Evolutionary conservation across 805 yeast species (phyloP), one percentile per base, ranked within the genome.

Genomic region (Zygosaccharomyces pseudorouxii): DNA sequence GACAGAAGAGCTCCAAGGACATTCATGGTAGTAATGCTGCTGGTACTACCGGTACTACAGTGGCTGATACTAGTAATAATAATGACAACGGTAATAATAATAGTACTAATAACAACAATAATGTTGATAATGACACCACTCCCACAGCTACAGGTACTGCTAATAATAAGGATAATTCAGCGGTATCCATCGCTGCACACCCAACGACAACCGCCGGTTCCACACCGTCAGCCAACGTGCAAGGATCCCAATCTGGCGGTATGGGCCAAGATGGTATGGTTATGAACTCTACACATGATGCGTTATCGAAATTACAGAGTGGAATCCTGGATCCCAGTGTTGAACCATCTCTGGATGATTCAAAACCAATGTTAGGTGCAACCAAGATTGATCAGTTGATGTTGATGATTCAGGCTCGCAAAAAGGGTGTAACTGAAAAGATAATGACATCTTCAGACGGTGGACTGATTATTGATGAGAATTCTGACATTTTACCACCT

Each of bases 351-450:
- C 71, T 47, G 18, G 86, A 81, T 39, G 86, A 82, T 55, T 83
- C 84, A 1, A 69, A 86, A 45, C 88, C 89, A 3, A 69, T 84
- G 19, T 65, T 88, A 5, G 96, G 96, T 1, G 89, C 90, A 3
- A 90, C 96, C 0, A 86, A 86, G 61, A 87, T 90, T 23, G 98
- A 90, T 68, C 95, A 85, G 59, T 71, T 90, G 59, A 89, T 90
- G 97, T 73, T 90, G 42, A 86, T 89, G 33, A 85, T 90, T 46
- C 96, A 90, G 65, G 95, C 96, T 0, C 76, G 95, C 45, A 86
- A 84, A 51, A 84, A 86, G 54, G 86, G 90, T 7, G 74, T 83
- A 22, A 79, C 79, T n/a, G 77, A 81, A 9, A 78, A 75, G 42
- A 82, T 86, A 37, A 74, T 76, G 42, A 82, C 80, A 52, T 79